Evolutionary conservation across 345 rosid species (phyloP).

Genomic region (Xanthoceras sorbifolium): DNA sequence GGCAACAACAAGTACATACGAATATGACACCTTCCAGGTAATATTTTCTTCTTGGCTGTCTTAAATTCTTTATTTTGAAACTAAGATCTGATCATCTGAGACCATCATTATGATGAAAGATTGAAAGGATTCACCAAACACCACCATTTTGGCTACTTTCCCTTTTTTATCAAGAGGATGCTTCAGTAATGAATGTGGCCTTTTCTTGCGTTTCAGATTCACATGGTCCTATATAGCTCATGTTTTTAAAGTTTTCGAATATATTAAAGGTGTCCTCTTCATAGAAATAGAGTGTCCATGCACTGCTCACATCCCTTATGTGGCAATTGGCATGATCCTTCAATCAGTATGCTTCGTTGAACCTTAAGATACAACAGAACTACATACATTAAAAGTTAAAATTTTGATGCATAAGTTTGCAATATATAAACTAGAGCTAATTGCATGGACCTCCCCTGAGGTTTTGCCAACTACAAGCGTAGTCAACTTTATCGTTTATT

Average conservation of each 20-base stretch:
- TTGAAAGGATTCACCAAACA: background rate
- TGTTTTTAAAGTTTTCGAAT: background rate
- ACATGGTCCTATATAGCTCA: background rate
- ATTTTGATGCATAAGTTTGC: background rate
- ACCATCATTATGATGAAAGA: background rate
- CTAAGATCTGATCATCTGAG: background rate
- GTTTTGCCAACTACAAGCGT: too few species aligned
- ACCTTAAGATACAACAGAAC: background rate
- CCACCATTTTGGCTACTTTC: background rate
- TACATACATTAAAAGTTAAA: too few species aligned
- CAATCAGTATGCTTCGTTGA: background rate
- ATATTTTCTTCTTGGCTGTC: constrained; percentile 15
- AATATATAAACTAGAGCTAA: too few species aligned
- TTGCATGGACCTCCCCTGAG: too few species aligned
- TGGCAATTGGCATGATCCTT: background rate
- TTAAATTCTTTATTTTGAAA: background rate
- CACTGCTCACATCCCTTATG: background rate
- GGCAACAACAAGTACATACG: constrained; percentile 43
- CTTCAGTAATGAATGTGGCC: background rate
- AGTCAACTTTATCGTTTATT: too few species aligned
- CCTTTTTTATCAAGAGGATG: background rate
- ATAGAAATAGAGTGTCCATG: background rate
- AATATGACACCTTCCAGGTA: constrained; percentile 48
- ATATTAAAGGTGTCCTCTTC: background rate
- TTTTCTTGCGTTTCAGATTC: background rate